phyloP scores from a whole-genome alignment of 768 basidiomycete species.

The Suillus decipiens region DNA sequence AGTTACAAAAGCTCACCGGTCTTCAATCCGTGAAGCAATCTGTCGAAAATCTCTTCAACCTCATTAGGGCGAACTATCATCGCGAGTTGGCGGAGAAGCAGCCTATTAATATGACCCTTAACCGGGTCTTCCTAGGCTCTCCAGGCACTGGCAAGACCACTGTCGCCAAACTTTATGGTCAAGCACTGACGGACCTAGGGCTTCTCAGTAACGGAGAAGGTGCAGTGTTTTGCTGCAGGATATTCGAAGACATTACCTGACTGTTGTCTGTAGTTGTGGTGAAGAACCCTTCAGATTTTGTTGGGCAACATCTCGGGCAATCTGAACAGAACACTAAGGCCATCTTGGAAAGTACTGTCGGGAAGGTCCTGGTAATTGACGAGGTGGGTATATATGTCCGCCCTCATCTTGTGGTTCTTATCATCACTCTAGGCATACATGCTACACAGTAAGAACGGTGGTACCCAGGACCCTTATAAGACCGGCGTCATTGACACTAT shows the following conservation, averaged over 20 bases:
- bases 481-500: conserved; percentile 75
- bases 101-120: conserved; percentile 51
- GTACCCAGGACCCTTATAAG: conserved; percentile 52
- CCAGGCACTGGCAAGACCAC: conserved; percentile 71
- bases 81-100: conserved; percentile 54
- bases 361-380: conserved; percentile 72
- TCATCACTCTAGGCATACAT: conserved; percentile 58
- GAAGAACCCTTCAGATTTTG: conserved; percentile 71
- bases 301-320: conserved; percentile 56
- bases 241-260: background rate
- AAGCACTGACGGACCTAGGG: conserved; percentile 55
- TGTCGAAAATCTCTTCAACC: conserved; percentile 41
- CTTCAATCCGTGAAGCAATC: conserved; percentile 53
- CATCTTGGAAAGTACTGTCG: conserved; percentile 57
- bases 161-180: conserved; percentile 61
- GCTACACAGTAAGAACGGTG: conserved; percentile 48
- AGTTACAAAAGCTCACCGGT: conserved; percentile 52
- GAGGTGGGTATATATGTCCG: conserved; percentile 43
- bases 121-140: conserved; percentile 61
- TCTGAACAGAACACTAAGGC: conserved; percentile 68
- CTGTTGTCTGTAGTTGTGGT: conserved; percentile 47
- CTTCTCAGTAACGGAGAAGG: conserved; percentile 68
- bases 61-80: conserved; percentile 49
- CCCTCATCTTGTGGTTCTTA: background rate
- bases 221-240: conserved; percentile 23